Percentiles rank a stretch among this genome's conserved stretches.
These are phyloP conservation scores for Amanita rubescens DNA, from an alignment of 768 basidiomycete genomes.

Conservation along the genomic window DNA sequence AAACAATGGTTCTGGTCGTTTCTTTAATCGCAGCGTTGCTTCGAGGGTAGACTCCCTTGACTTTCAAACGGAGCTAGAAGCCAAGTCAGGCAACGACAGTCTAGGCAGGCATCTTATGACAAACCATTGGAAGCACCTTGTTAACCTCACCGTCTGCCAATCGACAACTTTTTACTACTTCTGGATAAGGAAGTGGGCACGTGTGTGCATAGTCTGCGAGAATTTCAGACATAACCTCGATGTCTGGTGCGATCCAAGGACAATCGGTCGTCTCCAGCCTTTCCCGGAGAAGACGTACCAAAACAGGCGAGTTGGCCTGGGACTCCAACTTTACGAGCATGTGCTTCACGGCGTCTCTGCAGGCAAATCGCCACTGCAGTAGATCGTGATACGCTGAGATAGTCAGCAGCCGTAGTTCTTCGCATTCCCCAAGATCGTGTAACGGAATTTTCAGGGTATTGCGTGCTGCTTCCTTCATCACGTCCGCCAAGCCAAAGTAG, in stretches of 20 bases:
- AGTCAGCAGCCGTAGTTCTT: background rate
- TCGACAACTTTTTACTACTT: too few relatives aligned
- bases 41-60: background rate
- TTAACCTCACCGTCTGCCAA: background rate
- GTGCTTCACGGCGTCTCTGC: background rate
- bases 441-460: background rate
- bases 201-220: background rate
- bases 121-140: background rate
- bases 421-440: background rate
- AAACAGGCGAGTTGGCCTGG: background rate
- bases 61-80: background rate
- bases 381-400: background rate
- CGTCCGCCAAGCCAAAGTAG: constrained; percentile 1
- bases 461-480: constrained; percentile 7
- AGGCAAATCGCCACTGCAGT: background rate
- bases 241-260: background rate
- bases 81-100: background rate
- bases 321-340: background rate
- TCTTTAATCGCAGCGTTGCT: too few relatives aligned
- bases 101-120: background rate
- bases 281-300: background rate
- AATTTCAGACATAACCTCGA: background rate
- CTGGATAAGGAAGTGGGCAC: background rate
- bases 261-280: background rate
- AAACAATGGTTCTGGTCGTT: too few relatives aligned